phyloP scores from a whole-genome alignment of 371 early-diverging fungal genomes.

The Zychaea mexicana region DNA sequence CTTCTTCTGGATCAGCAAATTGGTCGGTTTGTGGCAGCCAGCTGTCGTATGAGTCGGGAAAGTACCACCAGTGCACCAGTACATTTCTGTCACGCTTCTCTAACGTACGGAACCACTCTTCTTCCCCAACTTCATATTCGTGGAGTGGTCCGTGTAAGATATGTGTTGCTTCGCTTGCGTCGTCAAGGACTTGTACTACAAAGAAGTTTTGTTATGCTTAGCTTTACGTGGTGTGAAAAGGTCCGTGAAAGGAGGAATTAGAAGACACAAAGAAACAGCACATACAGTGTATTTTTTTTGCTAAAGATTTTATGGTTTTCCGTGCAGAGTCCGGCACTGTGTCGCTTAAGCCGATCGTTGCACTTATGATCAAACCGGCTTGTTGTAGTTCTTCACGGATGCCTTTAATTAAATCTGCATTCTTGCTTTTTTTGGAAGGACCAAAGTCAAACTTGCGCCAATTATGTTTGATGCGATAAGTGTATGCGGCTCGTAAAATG shows the following conservation, averaged over 20 bases:
- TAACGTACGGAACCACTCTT: conserved; percentile 77
- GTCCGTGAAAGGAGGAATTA: not conserved
- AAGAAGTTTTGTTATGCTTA: not conserved
- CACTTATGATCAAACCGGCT: conserved; percentile 36
- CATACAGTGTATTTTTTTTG: conserved; percentile 54
- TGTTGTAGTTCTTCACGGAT: conserved; percentile 46
- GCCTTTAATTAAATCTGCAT: conserved; percentile 48
- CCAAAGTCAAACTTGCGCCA: conserved; percentile 61
- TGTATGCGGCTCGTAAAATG: conserved; percentile 56
- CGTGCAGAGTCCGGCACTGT: conserved; percentile 41
- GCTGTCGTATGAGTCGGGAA: conserved; percentile 82
- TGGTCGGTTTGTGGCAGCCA: conserved; percentile 74
- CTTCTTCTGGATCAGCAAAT: conserved; percentile 71
- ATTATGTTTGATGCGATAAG: conserved; percentile 46
- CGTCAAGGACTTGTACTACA: conserved; percentile 45
- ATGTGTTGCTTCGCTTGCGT: conserved; percentile 62
- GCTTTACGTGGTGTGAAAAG: no score
- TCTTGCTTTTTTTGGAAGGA: conserved; percentile 41
- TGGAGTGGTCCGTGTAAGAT: conserved; percentile 55
- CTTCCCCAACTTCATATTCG: conserved; percentile 48
- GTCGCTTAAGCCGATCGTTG: conserved; percentile 54
- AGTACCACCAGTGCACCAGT: conserved; percentile 82
- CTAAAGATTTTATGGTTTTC: conserved; percentile 38
- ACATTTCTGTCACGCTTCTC: conserved; percentile 69
- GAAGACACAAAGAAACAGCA: not conserved